A percentile compares a stretch with the other conserved stretches of the same genome.
phyloP scores from a whole-genome alignment of 1,284 basidiomycete species.

The Pholiota adiposa region DNA sequence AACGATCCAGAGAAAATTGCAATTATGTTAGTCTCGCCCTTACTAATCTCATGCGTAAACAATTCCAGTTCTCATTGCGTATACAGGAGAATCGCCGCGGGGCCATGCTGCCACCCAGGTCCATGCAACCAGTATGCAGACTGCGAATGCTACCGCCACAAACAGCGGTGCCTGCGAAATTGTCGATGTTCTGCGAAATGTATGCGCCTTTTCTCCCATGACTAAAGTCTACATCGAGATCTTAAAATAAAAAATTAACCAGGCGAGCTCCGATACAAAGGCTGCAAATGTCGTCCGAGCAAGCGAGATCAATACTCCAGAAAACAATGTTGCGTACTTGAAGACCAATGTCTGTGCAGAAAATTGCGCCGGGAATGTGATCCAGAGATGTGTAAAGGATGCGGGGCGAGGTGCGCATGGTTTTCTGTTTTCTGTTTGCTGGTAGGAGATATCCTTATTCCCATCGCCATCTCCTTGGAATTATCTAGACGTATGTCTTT shows the following conservation, averaged over 20 bases:
- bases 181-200: not conserved
- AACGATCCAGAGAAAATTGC: not conserved
- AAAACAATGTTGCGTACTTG: conserved; percentile 25
- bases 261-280: conserved; percentile 37
- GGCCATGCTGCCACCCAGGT: not conserved
- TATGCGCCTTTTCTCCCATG: not conserved
- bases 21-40: not conserved
- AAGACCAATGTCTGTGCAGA: conserved; percentile 39
- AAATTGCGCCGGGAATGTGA: conserved; percentile 50
- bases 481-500: too few relatives aligned
- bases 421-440: not conserved
- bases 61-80: not conserved
- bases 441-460: not conserved
- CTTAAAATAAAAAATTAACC: not conserved
- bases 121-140: conserved; percentile 1
- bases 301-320: not conserved
- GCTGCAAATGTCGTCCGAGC: conserved; percentile 40
- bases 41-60: too few relatives aligned
- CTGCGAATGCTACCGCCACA: not conserved
- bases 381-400: conserved; percentile 47
- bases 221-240: too few relatives aligned
- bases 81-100: not conserved
- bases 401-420: conserved; percentile 36
- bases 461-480: not conserved
- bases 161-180: not conserved